These are phyloP conservation scores for Skeletonema grethae DNA, from an alignment of 108 stramenopile genomes.

Conservation along the genomic window DNA sequence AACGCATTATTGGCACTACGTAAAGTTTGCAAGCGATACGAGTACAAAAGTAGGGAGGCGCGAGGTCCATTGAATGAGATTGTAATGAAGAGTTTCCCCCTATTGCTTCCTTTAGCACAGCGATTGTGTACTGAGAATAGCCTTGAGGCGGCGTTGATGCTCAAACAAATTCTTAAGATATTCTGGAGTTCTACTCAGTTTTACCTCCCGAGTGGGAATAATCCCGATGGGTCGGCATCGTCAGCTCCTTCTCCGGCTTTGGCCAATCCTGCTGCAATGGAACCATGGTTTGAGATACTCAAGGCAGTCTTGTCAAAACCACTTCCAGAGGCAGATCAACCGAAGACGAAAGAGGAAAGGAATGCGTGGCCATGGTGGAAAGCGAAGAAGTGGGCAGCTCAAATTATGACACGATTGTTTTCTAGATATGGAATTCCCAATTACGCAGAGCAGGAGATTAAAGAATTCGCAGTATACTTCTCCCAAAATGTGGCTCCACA, in stretches of 20 bases:
- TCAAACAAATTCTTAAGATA: conserved; percentile 96
- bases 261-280: conserved; percentile 75
- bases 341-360: conserved; percentile 82
- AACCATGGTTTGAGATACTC: conserved; percentile 90
- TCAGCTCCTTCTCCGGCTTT: conserved; percentile 49
- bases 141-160: conserved; percentile 91
- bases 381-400: conserved; percentile 96
- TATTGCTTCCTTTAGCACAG: conserved; percentile 81
- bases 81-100: conserved; percentile 81
- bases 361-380: conserved; percentile 98
- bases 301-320: conserved; percentile 68
- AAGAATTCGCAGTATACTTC: conserved; percentile 91
- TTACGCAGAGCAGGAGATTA: conserved; percentile 86
- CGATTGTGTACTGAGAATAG: conserved; percentile 69
- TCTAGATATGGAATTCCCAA: conserved; percentile 94
- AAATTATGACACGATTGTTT: conserved; percentile 92
- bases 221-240: conserved; percentile 57
- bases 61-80: conserved; percentile 92
- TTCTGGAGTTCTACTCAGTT: conserved; percentile 98
- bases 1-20: conserved; percentile 93
- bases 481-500: conserved; percentile 85
- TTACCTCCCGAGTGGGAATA: conserved; percentile 76
- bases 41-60: conserved; percentile 92
- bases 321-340: conserved; percentile 86
- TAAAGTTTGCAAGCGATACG: conserved; percentile 96